Percentiles rank a stretch among this genome's conserved stretches.
Conservation (phyloP, 129 eudicot species). For the Tanacetum coccineum region DNA sequence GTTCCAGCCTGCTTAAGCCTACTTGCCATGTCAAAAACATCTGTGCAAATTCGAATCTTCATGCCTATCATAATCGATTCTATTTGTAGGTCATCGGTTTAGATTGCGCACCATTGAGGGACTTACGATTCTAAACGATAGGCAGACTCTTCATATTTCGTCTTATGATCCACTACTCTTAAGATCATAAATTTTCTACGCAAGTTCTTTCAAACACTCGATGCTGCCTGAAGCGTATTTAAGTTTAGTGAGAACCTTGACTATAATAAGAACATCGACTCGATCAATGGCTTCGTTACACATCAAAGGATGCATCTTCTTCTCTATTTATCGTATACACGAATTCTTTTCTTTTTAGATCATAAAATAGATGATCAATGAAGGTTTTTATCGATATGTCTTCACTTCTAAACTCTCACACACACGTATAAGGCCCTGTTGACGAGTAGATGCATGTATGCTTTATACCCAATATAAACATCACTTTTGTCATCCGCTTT, state of each 20-base stretch:
- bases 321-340: conserved; percentile 18
- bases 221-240: conserved; percentile 35
- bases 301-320: conserved; percentile 22
- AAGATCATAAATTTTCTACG: conserved; percentile 31
- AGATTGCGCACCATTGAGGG: conserved; percentile 29
- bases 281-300: conserved; percentile 28
- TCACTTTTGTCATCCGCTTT: too few species aligned
- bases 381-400: conserved; percentile 32
- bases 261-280: conserved; percentile 28
- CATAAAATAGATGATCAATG: conserved; percentile 31
- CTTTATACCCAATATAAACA: neutral
- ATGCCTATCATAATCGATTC: conserved; percentile 25
- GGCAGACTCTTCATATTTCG: conserved; percentile 29
- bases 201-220: conserved; percentile 41
- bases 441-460: conserved; percentile 21
- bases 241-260: conserved; percentile 36
- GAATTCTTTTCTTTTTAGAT: conserved; percentile 28
- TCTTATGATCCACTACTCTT: conserved; percentile 26
- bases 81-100: conserved; percentile 26
- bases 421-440: conserved; percentile 25
- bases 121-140: conserved; percentile 34
- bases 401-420: conserved; percentile 29
- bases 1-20: conserved; percentile 25
- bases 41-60: conserved; percentile 13
- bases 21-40: conserved; percentile 23